Percentiles rank a stretch among this genome's conserved stretches.
These are phyloP conservation scores for Drosera spatulata DNA, from an alignment of 179 eudicot genomes.

Conservation along the genomic window DNA sequence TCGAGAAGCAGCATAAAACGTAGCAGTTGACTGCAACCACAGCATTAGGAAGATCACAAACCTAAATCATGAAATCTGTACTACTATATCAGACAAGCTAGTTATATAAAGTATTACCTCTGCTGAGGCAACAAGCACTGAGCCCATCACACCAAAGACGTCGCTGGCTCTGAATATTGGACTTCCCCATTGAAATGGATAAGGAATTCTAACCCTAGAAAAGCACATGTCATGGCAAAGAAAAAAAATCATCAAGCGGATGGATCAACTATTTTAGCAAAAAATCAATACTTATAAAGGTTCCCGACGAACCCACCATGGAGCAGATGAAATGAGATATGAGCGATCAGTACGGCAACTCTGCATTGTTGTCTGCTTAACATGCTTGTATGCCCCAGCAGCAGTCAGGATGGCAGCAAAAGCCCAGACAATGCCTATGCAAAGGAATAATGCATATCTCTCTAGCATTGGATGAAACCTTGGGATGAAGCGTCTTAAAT, in stretches of 20 bases:
- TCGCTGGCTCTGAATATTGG: constrained; percentile 94
- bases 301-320: constrained; percentile 31
- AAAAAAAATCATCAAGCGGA: background rate
- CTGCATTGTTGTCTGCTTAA: constrained; percentile 41
- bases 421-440: constrained; percentile 60
- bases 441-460: constrained; percentile 75
- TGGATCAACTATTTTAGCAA: too few species aligned
- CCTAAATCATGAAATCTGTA: background rate
- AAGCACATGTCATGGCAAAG: background rate
- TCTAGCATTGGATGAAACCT: constrained; percentile 84
- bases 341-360: constrained; percentile 95
- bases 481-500: constrained; percentile 74
- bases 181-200: constrained; percentile 98
- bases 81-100: background rate
- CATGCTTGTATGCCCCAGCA: constrained; percentile 73
- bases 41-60: background rate
- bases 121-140: constrained; percentile 88
- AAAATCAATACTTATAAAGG: constrained; percentile 4
- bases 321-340: constrained; percentile 74
- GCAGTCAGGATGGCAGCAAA: constrained; percentile 79
- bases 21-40: constrained; percentile 79
- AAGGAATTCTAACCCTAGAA: constrained; percentile 89
- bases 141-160: constrained; percentile 90
- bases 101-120: constrained; percentile 44
- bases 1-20: constrained; percentile 96